Conservation (phyloP, 129 eudicot species). For the Gnaphalium uliginosum region DNA sequence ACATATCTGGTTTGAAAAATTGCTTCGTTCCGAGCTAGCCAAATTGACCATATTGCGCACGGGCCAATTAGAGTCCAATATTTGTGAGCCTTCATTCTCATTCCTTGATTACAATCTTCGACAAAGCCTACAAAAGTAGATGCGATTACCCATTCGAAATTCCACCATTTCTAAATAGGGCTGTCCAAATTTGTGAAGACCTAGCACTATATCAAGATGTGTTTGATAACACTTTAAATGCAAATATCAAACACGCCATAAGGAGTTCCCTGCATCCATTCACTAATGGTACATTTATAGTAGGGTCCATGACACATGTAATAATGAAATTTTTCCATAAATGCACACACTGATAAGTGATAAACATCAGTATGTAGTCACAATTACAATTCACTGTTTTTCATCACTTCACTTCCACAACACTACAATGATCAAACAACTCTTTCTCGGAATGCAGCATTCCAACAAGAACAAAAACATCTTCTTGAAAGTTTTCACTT, state of each 20-base stretch:
- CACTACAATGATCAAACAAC: constrained; percentile 28
- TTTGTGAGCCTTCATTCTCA: too few relatives aligned
- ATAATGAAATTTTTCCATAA: background rate
- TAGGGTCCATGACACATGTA: background rate
- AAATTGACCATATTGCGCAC: too few relatives aligned
- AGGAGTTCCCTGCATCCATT: constrained; percentile 6
- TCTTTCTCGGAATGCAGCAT: constrained; percentile 37
- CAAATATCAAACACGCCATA: constrained; percentile 5
- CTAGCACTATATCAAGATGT: too few relatives aligned
- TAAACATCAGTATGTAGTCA: background rate
- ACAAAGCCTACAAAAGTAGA: too few relatives aligned
- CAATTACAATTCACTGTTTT: background rate
- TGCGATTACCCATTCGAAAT: too few relatives aligned
- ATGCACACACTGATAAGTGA: background rate
- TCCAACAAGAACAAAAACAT: constrained; percentile 46
- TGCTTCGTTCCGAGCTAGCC: too few relatives aligned
- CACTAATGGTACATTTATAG: constrained; percentile 1
- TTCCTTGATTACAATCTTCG: too few relatives aligned
- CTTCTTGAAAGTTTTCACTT: constrained; percentile 32
- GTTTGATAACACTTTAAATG: background rate
- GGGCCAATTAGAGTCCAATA: too few relatives aligned
- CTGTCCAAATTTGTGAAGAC: too few relatives aligned
- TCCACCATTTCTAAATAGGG: too few relatives aligned
- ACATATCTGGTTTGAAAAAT: too few relatives aligned
- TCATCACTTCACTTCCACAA: constrained; percentile 6